Conservation (phyloP, 2,329 filamentous ascomycete species). For the Ceratocystis variospora region DNA sequence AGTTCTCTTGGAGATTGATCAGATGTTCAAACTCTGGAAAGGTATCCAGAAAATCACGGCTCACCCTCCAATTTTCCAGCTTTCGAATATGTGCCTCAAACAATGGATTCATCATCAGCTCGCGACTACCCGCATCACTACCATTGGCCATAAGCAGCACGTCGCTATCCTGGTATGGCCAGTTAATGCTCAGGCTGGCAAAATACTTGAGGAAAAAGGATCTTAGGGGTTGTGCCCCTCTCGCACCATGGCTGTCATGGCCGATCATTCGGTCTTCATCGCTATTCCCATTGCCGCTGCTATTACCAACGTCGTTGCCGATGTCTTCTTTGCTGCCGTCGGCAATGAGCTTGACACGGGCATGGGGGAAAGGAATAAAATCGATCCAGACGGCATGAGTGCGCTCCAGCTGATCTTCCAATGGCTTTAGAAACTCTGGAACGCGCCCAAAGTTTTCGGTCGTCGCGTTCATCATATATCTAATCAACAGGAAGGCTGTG, state of each 20-base stretch:
- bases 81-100: conserved; percentile 69
- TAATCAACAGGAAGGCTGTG: conserved; percentile 74
- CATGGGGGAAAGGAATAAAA: conserved; percentile 62
- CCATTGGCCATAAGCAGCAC: conserved; percentile 46
- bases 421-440: conserved; percentile 58
- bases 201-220: conserved; percentile 70
- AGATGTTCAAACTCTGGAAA: conserved; percentile 37
- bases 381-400: conserved; percentile 73
- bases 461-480: conserved; percentile 71
- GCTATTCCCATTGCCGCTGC: conserved; percentile 29
- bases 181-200: conserved; percentile 61
- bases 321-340: background rate
- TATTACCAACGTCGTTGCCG: background rate
- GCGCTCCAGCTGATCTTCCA: conserved; percentile 48
- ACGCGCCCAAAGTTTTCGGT: conserved; percentile 65
- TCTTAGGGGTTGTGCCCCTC: background rate
- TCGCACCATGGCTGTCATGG: background rate
- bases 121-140: conserved; percentile 29
- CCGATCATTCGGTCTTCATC: background rate
- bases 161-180: conserved; percentile 66
- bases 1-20: conserved; percentile 15
- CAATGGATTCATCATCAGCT: conserved; percentile 69
- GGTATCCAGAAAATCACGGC: conserved; percentile 49
- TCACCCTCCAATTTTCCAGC: conserved; percentile 69
- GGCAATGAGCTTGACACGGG: conserved; percentile 53